Evolutionary conservation across 352 stramenopile genomes (phyloP).

Genomic region (Saprolegnia parasitica): DNA sequence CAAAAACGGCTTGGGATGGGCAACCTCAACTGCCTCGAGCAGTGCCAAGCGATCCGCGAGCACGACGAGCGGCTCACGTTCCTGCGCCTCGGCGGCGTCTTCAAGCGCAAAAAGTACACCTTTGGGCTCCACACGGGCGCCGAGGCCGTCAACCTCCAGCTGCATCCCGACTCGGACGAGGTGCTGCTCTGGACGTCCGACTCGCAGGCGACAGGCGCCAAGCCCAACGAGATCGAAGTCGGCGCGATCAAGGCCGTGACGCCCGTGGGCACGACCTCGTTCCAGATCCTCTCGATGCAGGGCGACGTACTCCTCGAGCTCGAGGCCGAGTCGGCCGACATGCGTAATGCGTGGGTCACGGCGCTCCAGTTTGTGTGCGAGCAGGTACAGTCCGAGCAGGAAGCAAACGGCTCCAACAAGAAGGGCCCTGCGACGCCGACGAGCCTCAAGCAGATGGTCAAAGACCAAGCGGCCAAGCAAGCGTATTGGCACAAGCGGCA

Average conservation of each 20-base stretch:
- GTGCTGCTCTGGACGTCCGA: slow-evolving; percentile 51
- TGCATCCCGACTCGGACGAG: slow-evolving; percentile 44
- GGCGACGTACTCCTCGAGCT: slow-evolving; percentile 62
- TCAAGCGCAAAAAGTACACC: slow-evolving; percentile 72
- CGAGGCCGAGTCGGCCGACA: slow-evolving; percentile 58
- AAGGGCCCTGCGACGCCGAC: slow-evolving; percentile 34
- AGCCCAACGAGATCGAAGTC: slow-evolving; percentile 33
- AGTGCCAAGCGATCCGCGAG: slow-evolving; percentile 66
- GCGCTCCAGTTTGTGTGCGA: slow-evolving; percentile 72
- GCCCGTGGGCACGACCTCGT: slow-evolving; percentile 36
- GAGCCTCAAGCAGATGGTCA: slow-evolving; percentile 65
- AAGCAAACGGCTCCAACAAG: slow-evolving; percentile 34
- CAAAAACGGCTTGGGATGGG: slow-evolving; percentile 39
- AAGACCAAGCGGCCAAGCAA: slow-evolving; percentile 72
- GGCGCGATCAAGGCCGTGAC: slow-evolving; percentile 44
- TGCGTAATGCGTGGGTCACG: slow-evolving; percentile 66
- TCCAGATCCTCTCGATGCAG: slow-evolving; percentile 56
- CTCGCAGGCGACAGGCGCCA: slow-evolving; percentile 9
- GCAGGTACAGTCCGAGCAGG: slow-evolving; percentile 39
- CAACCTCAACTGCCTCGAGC: slow-evolving; percentile 77
- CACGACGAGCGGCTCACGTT: slow-evolving; percentile 54
- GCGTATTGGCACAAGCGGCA: slow-evolving; percentile 72
- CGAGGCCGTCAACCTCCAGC: slow-evolving; percentile 57
- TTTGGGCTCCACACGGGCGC: slow-evolving; percentile 57
- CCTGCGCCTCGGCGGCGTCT: slow-evolving; percentile 55